Evolutionary conservation across 805 yeast genomes (phyloP).

Genomic region (Debaryomyces maramus): DNA sequence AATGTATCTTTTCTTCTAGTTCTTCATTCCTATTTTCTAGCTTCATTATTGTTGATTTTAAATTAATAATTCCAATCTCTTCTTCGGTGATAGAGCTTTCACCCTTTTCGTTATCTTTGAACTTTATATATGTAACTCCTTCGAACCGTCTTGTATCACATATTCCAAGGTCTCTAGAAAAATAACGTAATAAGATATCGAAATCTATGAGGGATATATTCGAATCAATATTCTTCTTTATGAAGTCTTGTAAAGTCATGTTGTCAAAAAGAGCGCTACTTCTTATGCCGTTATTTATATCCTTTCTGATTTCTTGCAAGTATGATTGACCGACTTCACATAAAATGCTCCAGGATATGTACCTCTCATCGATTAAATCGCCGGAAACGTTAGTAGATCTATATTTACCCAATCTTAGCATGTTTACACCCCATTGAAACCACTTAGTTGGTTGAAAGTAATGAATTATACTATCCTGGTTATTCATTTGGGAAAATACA

Average conservation of each 20-base stretch:
- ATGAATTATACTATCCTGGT: conserved; percentile 1
- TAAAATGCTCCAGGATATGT: conserved; percentile 23
- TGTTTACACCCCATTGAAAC: conserved; percentile 13
- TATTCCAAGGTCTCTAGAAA: conserved; percentile 24
- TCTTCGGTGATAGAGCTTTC: conserved; percentile 20
- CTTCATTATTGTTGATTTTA: conserved; percentile 21
- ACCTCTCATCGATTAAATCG: conserved; percentile 20
- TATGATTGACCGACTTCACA: conserved; percentile 7
- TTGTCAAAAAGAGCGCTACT: conserved; percentile 16
- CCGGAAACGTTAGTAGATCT: conserved; percentile 13
- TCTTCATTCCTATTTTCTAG: conserved; percentile 17
- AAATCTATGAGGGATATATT: conserved; percentile 24
- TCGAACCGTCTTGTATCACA: conserved; percentile 12
- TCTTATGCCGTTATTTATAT: conserved; percentile 14
- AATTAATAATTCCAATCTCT: conserved; percentile 31
- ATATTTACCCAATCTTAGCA: conserved; percentile 11
- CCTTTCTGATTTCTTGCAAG: conserved; percentile 5
- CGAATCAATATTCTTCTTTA: conserved; percentile 8
- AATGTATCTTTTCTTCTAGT: conserved; percentile 20
- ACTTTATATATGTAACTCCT: conserved; percentile 21
- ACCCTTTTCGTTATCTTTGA: conserved; percentile 9
- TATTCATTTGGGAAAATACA: conserved; percentile 4
- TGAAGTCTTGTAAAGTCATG: conserved; percentile 9
- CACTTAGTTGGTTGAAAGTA: conserved; percentile 13
- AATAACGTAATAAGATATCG: conserved; percentile 25